Base-by-base conservation (phyloP, 2,329 filamentous ascomycete species). In the Fusarium sp. region DNA sequence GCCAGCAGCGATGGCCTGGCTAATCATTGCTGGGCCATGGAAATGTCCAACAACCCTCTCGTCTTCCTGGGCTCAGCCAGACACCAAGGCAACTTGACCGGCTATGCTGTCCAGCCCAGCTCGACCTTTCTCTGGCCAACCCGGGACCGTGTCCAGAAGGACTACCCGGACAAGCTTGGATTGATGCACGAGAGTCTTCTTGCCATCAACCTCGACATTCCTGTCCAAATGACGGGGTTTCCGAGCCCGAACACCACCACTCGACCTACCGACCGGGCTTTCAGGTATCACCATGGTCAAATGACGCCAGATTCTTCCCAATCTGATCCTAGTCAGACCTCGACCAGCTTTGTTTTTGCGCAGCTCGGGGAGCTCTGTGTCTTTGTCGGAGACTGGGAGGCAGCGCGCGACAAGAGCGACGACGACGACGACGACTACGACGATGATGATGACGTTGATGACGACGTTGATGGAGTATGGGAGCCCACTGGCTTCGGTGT, bases 271-370 rank as follows among this genome's bases (percentile, higher is more conserved):
- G 11, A 43, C 16, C n/a, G 13, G 41, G 20, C 18, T 11, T 23
- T 43, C 10, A 20, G 13, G 37, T 39, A 4, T 39, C 37, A 39
- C 37, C 18, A 39, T 39, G 37, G 18, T n/a, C 37, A 18, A 39
- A 10, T n/a, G 37, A 18, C 18, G 37, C 37, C 8, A 9, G 37
- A 39, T 10, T 39, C 18, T 39, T 10, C 37, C 37, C 37, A 39
- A 39, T n/a, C 9, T 39, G 8, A 39, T 10, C 37, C 37, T 10
- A 7, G 8, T 18, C 18, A n/a, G 37, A 39, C 8, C 7, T 8
- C 16, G 37, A 20, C 41, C 41, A 45, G 39, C 9, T 65, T 65
- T 30, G 61, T 59, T 10, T 67, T 67, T 25, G n/a, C 25, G 14
- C 50, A 67, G 27, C 34, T 65, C 0, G 50, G 61, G 2, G 14